Evolutionary conservation across 305 asterid genomes (phyloP).

Genomic region (Fraxinus dipetala): DNA sequence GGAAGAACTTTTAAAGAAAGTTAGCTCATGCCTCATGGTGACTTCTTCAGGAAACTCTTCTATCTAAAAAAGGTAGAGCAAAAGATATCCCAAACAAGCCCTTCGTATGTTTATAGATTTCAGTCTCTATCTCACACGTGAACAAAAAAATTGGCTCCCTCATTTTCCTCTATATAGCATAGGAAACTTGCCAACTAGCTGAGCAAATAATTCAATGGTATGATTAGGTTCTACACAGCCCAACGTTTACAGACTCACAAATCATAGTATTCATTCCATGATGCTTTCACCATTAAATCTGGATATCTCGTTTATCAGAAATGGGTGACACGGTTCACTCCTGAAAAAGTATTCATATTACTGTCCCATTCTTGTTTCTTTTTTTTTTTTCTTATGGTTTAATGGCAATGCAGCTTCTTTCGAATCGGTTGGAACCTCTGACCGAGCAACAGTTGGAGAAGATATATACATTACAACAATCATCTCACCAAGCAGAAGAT

Average conservation of each 20-base stretch:
- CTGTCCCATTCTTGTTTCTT: neutral
- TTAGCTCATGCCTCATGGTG: neutral
- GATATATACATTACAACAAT: constrained; percentile 52
- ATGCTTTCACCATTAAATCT: neutral
- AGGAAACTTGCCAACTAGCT: neutral
- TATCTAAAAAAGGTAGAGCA: neutral
- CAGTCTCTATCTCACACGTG: neutral
- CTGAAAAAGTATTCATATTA: neutral
- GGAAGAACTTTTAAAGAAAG: neutral
- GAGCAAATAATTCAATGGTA: neutral
- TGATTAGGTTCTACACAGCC: neutral
- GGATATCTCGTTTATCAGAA: neutral
- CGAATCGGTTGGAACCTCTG: constrained; percentile 56
- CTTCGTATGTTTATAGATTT: neutral
- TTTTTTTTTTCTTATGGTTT: neutral
- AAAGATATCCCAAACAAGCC: neutral
- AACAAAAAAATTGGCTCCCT: neutral
- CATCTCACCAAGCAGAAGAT: constrained; percentile 70
- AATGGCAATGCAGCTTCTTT: constrained; percentile 48
- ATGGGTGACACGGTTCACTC: neutral
- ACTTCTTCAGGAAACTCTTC: neutral
- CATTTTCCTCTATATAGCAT: neutral
- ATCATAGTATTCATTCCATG: neutral
- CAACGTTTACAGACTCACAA: neutral
- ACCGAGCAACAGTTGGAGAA: constrained; percentile 59